phyloP scores from a whole-genome alignment of 2,329 filamentous ascomycete species.

The Aureobasidium sp. region DNA sequence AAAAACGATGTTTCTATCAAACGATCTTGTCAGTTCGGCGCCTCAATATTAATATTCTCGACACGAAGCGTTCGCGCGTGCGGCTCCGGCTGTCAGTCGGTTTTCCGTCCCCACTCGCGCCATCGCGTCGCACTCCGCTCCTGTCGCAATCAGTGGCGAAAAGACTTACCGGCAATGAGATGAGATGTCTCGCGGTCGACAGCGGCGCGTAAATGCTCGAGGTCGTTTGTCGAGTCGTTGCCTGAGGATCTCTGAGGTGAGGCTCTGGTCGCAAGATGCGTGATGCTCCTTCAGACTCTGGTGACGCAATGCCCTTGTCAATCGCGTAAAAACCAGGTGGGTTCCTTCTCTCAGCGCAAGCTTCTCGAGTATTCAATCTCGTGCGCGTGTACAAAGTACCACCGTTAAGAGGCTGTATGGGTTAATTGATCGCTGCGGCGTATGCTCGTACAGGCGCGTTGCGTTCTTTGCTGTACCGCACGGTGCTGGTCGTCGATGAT shows the following conservation, averaged over 20 bases:
- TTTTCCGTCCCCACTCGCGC: slow-evolving; percentile 1
- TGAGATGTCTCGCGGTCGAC: not conserved
- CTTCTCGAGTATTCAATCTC: not conserved
- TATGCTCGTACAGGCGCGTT: slow-evolving; percentile 1
- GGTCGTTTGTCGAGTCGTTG: not conserved
- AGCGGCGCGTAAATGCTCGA: not conserved
- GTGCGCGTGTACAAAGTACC: not conserved
- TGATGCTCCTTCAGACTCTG: not conserved
- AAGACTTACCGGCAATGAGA: not conserved
- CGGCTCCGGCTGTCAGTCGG: slow-evolving; percentile 3
- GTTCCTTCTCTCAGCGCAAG: not conserved
- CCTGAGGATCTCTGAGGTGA: not conserved
- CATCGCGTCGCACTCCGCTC: slow-evolving; percentile 7
- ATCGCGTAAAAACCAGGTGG: not conserved
- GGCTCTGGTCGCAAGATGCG: not conserved
- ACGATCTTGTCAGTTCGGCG: not conserved
- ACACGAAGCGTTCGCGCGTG: not conserved
- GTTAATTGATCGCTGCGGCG: slow-evolving; percentile 1
- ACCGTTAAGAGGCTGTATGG: not conserved
- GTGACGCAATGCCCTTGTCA: not conserved
- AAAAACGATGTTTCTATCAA: not conserved
- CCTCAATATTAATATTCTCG: not conserved
- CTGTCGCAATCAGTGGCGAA: slow-evolving; percentile 4
- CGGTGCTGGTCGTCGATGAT: not conserved
- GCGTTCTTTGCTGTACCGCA: slow-evolving; percentile 7